Evolutionary conservation across 169 alveolate species (phyloP).

Genomic region (Fabrea salina): DNA sequence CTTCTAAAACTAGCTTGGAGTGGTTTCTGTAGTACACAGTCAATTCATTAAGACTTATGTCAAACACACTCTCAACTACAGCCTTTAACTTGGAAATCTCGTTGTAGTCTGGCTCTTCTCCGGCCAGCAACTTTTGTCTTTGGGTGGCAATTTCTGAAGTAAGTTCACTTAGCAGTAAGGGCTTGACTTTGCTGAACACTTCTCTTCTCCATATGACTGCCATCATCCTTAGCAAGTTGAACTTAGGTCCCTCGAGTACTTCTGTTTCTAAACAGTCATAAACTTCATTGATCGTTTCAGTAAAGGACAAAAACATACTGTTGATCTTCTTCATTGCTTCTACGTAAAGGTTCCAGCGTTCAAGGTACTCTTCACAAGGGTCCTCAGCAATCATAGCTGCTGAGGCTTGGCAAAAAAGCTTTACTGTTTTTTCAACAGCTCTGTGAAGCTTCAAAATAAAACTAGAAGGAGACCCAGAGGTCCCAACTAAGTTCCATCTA

Average conservation of each 20-base stretch:
- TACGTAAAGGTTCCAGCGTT: background rate
- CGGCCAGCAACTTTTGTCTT: background rate
- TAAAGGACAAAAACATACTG: background rate
- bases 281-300: constrained; percentile 5
- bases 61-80: background rate
- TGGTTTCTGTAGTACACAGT: constrained; percentile 10
- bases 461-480: background rate
- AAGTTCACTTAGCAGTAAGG: background rate
- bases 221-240: background rate
- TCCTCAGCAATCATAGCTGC: background rate
- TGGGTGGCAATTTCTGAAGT: background rate
- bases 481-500: background rate
- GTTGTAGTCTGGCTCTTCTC: background rate
- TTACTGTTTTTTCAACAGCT: background rate
- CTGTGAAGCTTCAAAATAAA: background rate
- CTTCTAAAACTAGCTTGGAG: background rate
- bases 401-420: background rate
- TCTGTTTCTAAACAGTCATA: background rate
- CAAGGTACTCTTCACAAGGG: background rate
- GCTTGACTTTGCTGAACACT: background rate
- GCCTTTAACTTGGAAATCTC: background rate
- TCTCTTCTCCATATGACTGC: background rate
- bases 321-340: background rate
- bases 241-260: background rate
- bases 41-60: constrained; percentile 3